These are phyloP conservation scores for Cercospora sojina DNA, from an alignment of 2,329 filamentous ascomycete genomes.

Conservation along the genomic window DNA sequence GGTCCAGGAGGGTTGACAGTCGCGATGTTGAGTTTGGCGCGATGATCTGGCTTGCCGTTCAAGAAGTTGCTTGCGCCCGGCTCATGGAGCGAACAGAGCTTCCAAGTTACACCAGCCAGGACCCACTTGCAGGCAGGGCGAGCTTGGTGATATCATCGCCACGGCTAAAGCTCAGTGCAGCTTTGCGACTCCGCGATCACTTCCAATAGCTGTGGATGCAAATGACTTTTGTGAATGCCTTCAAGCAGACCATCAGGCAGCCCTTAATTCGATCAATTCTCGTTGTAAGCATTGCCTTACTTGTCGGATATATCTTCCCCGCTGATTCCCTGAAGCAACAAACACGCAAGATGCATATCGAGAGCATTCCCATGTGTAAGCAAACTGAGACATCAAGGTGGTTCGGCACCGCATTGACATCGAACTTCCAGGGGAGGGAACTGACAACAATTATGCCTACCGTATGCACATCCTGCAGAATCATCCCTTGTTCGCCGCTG, in stretches of 20 bases:
- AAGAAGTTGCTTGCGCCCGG: slow-evolving; percentile 6
- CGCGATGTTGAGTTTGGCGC: not conserved
- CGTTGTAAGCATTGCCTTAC: slow-evolving; percentile 28
- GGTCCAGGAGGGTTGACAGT: not conserved
- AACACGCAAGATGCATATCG: slow-evolving; percentile 68
- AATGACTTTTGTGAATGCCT: slow-evolving; percentile 9
- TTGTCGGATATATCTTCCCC: slow-evolving; percentile 18
- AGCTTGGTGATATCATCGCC: slow-evolving; percentile 13
- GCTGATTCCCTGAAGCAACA: slow-evolving; percentile 31
- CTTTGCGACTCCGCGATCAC: not conserved
- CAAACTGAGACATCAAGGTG: slow-evolving; percentile 32
- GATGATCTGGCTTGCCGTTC: not conserved
- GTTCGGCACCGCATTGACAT: slow-evolving; percentile 17
- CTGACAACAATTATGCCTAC: slow-evolving; percentile 81
- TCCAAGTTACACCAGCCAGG: not conserved
- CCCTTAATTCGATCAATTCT: slow-evolving; percentile 12
- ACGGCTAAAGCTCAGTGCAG: not conserved
- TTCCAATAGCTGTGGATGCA: not conserved
- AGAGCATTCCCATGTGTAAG: slow-evolving; percentile 86
- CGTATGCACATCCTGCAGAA: slow-evolving; percentile 20
- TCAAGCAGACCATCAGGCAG: slow-evolving; percentile 4
- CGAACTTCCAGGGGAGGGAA: slow-evolving; percentile 64
- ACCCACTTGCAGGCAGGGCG: not conserved
- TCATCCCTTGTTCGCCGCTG: not conserved
- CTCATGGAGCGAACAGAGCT: not conserved